A percentile compares a stretch with the other conserved stretches of the same genome.
Conservation (phyloP, 2,329 filamentous ascomycete genomes). For the Hypoxylon sp. region DNA sequence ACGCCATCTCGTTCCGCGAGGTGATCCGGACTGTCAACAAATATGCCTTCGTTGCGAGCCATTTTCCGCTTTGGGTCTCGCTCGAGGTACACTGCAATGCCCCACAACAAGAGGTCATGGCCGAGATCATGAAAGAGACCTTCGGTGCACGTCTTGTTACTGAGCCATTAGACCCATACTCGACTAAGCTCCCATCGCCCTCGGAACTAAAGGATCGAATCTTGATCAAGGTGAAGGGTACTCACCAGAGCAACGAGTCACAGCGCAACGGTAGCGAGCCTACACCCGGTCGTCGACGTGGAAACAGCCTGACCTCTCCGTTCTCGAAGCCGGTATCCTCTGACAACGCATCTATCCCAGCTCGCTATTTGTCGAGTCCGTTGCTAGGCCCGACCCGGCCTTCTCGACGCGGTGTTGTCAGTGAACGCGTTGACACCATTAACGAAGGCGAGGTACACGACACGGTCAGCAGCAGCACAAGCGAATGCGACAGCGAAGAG, state of each 20-base stretch:
- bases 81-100: conserved; percentile 94
- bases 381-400: conserved; percentile 68
- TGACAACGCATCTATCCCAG: conserved; percentile 70
- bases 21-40: conserved; percentile 94
- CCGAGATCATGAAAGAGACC: conserved; percentile 86
- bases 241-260: conserved; percentile 68
- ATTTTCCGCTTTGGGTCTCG: conserved; percentile 92
- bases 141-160: conserved; percentile 86
- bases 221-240: conserved; percentile 94
- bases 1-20: conserved; percentile 88
- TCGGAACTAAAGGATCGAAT: conserved; percentile 87
- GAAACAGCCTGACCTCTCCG: conserved; percentile 83
- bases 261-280: conserved; percentile 59
- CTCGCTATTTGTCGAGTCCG: conserved; percentile 68
- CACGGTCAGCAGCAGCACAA: conserved; percentile 73
- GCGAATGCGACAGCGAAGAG: conserved; percentile 82
- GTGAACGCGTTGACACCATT: conserved; percentile 71
- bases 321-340: conserved; percentile 74
- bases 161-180: conserved; percentile 78
- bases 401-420: conserved; percentile 61
- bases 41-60: conserved; percentile 91
- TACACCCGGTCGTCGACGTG: conserved; percentile 65
- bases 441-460: conserved; percentile 70
- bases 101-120: conserved; percentile 88
- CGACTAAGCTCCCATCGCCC: conserved; percentile 82